phyloP scores from a whole-genome alignment of 1,284 basidiomycete genomes.

The Pascua guehoae region DNA sequence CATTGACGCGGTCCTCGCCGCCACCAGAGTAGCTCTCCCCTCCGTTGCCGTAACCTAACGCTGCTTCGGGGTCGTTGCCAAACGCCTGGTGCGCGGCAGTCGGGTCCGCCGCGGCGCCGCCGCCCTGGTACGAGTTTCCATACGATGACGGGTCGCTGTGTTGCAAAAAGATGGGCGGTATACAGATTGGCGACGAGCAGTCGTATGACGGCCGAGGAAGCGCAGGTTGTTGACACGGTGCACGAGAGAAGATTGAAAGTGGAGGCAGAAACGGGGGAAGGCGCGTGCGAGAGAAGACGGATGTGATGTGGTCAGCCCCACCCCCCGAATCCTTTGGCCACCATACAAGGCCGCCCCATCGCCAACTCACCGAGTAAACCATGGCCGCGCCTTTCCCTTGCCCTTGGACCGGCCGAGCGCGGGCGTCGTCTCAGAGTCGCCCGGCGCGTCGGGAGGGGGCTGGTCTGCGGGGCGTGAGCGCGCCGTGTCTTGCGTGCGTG shows the following conservation, averaged over 20 bases:
- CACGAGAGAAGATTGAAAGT: too few relatives aligned
- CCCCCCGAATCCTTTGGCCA: too few relatives aligned
- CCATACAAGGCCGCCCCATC: too few relatives aligned
- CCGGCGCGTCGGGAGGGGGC: slow-evolving; percentile 47
- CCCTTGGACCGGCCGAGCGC: slow-evolving; percentile 2
- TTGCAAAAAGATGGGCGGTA: too few relatives aligned
- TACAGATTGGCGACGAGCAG: not conserved
- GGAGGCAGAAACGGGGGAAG: too few relatives aligned
- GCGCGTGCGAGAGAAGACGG: too few relatives aligned
- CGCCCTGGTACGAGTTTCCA: slow-evolving; percentile 60
- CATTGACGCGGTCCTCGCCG: slow-evolving; percentile 55
- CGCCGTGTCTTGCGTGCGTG: too few relatives aligned
- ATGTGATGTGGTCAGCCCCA: too few relatives aligned
- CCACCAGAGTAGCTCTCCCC: slow-evolving; percentile 6
- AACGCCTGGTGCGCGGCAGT: slow-evolving; percentile 36
- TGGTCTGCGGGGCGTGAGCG: slow-evolving; percentile 33
- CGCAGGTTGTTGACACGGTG: too few relatives aligned
- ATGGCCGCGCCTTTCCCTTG: slow-evolving; percentile 53
- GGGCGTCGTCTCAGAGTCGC: slow-evolving; percentile 28
- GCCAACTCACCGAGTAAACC: slow-evolving; percentile 56
- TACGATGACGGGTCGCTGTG: slow-evolving; percentile 41
- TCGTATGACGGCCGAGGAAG: too few relatives aligned
- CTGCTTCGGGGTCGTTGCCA: slow-evolving; percentile 42
- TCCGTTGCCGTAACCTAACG: slow-evolving; percentile 15
- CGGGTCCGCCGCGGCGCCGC: slow-evolving; percentile 50